Base-by-base conservation (phyloP, 192 early-diverging fungal species). In the Podila horticola region DNA sequence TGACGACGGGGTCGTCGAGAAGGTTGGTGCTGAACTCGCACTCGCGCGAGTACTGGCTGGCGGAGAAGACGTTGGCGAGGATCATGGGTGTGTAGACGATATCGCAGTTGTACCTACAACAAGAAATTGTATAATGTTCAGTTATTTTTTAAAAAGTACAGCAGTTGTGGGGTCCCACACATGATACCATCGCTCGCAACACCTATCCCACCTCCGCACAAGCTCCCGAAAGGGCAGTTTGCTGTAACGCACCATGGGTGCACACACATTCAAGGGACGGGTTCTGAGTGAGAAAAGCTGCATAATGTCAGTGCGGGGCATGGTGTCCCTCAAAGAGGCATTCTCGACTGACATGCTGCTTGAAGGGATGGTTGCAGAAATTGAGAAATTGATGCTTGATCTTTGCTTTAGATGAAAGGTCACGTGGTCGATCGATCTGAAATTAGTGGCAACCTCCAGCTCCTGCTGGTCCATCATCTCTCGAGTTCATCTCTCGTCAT, bases 161-260 rank as follows among this genome's bases (percentile, higher is more conserved):
- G n/a, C n/a, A n/a, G n/a, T n/a, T n/a, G n/a, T n/a, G n/a, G n/a
- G n/a, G n/a, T n/a, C n/a, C n/a, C n/a, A n/a, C n/a, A n/a, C n/a
- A 7, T 34, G 7, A 34, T 34, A 7, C 33, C 1, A 34, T 34
- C 1, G 33, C 33, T 34, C 33, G 33, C 33, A 34, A 7, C 4
- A 34, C 33, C 7, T 7, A 34, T 7, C 33, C 33, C 7, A 94
- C 90, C 92, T 84, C 57, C 94, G 85, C 49, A 97, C 90, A 8
- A 97, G 82, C 64, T 97, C 92, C 62, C 97, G 87, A 82, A 99
- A 99, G 0, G 97, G 93, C 6, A 96, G 83, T 71, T 97, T 99
- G 69, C 95, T 97, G 82, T 99, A 99, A 34, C 97, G 88, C 12
- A 99, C 97, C 97, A 99, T 99, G 1, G 97, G 97, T 5, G 96